Evolutionary conservation across 495 filamentous ascomycete species (phyloP).

Genomic region (Rhizodiscina lignyota): DNA sequence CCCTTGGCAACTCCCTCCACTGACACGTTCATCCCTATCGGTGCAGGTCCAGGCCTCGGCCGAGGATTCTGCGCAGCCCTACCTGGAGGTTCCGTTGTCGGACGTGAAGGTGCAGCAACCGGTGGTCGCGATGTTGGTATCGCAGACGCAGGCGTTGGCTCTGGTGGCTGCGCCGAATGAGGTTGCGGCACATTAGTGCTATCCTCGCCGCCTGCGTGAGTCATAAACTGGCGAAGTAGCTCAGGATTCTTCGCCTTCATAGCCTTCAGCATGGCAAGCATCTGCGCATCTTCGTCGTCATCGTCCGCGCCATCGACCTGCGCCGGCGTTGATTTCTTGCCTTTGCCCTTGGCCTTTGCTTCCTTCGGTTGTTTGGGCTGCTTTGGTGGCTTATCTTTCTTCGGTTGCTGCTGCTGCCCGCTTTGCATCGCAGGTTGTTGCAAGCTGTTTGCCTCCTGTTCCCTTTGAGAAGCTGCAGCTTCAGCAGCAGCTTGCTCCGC

Average conservation of each 20-base stretch:
- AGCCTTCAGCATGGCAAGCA: conserved; percentile 11
- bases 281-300: background rate
- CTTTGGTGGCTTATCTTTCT: conserved; percentile 5
- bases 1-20: too few relatives aligned
- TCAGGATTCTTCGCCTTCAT: conserved; percentile 22
- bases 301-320: background rate
- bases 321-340: background rate
- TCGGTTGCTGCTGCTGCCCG: conserved; percentile 3
- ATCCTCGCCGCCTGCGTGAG: too few relatives aligned
- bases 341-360: conserved; percentile 3
- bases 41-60: conserved; percentile 1
- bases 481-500: too few relatives aligned
- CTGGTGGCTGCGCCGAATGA: background rate
- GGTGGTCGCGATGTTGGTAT: background rate
- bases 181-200: background rate
- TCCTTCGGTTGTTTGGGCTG: background rate
- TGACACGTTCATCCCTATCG: conserved; percentile 1
- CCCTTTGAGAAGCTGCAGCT: too few relatives aligned
- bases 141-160: background rate
- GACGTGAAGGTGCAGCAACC: background rate
- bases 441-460: conserved; percentile 9
- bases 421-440: conserved; percentile 5
- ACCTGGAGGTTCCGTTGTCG: background rate
- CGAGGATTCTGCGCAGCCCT: too few relatives aligned
- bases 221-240: conserved; percentile 17